Conservation (phyloP, 148 eudicot genomes). For the Arctostaphylos glauca region DNA sequence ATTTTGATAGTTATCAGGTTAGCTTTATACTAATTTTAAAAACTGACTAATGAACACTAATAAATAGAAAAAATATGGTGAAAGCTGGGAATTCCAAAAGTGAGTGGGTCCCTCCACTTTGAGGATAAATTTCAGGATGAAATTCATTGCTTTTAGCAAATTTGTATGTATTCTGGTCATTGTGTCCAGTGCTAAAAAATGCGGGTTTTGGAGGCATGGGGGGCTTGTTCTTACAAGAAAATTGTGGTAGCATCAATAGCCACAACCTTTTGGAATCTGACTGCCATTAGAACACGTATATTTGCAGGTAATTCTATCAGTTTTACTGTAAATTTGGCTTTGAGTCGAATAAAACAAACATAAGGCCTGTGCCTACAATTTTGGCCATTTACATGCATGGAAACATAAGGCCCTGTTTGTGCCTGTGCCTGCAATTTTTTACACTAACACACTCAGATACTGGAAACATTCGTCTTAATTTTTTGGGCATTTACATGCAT, state of each 20-base stretch:
- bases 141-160: no score
- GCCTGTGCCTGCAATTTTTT: no score
- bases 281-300: slow-evolving; percentile 62
- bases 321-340: neutral
- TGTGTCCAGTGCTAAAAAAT: slow-evolving; percentile 50
- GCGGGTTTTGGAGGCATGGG: slow-evolving; percentile 62
- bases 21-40: neutral
- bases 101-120: no score
- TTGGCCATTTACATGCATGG: no score
- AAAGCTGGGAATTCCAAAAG: no score
- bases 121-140: no score
- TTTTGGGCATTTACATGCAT: no score
- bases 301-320: slow-evolving; percentile 53
- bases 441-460: no score
- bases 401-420: neutral
- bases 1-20: neutral
- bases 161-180: no score
- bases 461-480: no score
- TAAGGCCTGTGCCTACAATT: no score
- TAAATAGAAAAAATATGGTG: no score
- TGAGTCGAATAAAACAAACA: neutral
- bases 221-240: slow-evolving; percentile 78
- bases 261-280: slow-evolving; percentile 81
- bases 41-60: neutral
- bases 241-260: slow-evolving; percentile 61